Evolutionary conservation across 495 filamentous ascomycete species (phyloP).

Genomic region (Corynascus novoguineensis): DNA sequence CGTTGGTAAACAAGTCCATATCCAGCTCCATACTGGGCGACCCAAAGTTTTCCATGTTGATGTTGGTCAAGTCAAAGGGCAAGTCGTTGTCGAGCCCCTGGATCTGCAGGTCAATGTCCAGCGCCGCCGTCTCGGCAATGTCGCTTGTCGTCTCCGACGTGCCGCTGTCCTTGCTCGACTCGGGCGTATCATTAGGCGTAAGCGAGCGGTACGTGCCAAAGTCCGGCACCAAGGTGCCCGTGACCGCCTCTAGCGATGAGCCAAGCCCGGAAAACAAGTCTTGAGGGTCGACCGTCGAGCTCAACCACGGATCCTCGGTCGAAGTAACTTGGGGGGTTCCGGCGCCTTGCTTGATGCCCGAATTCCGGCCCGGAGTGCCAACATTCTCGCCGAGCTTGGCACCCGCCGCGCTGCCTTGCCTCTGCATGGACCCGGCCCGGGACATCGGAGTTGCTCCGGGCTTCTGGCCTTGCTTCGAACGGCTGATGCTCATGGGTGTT

Average conservation of each 20-base stretch:
- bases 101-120: slow-evolving; percentile 42
- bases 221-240: slow-evolving; percentile 39
- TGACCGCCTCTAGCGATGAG: slow-evolving; percentile 22
- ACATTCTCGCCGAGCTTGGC: slow-evolving; percentile 26
- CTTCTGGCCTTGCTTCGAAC: slow-evolving; percentile 44
- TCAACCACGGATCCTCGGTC: slow-evolving; percentile 33
- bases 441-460: slow-evolving; percentile 44
- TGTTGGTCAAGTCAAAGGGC: slow-evolving; percentile 31
- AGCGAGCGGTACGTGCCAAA: slow-evolving; percentile 42
- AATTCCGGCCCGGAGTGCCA: slow-evolving; percentile 25
- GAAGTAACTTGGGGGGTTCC: slow-evolving; percentile 16
- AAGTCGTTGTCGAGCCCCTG: slow-evolving; percentile 35
- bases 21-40: slow-evolving; percentile 3
- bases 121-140: slow-evolving; percentile 42
- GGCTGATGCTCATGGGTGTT: slow-evolving; percentile 29
- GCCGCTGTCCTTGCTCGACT: slow-evolving; percentile 47
- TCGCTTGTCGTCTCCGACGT: slow-evolving; percentile 51
- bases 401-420: slow-evolving; percentile 37
- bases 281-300: slow-evolving; percentile 43
- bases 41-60: slow-evolving; percentile 29
- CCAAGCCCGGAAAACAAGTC: slow-evolving; percentile 35
- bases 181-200: slow-evolving; percentile 53
- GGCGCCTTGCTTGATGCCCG: slow-evolving; percentile 18
- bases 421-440: slow-evolving; percentile 41
- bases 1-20: slow-evolving; percentile 11